Conservation (phyloP, 176 grass and related monocot species). For the Aechmea fasciata region DNA sequence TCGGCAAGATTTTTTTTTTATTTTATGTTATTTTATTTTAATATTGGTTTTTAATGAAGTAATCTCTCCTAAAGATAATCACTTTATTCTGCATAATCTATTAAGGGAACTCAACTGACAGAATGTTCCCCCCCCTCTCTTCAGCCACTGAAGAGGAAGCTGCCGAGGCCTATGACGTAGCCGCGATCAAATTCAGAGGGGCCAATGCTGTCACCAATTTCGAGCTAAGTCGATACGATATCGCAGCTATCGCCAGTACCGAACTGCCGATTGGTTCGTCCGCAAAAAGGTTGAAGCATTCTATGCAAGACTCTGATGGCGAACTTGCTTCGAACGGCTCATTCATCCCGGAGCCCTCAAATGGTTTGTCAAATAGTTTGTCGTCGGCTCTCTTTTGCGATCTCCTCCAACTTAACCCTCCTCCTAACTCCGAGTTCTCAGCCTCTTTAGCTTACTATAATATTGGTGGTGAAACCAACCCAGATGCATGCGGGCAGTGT, state of each 20-base stretch:
- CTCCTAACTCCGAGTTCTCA: conserved; percentile 7
- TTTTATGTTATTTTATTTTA: no score
- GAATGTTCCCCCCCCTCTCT: neutral
- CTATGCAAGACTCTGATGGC: neutral
- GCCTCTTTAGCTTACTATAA: conserved; percentile 29
- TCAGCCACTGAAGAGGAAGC: conserved; percentile 85
- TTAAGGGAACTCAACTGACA: no score
- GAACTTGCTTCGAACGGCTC: neutral
- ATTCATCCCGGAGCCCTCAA: conserved; percentile 14
- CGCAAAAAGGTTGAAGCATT: conserved; percentile 20
- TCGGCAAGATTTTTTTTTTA: no score
- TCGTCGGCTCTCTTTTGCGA: conserved; percentile 23
- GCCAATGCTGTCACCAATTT: conserved; percentile 84
- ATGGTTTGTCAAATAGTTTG: conserved; percentile 6
- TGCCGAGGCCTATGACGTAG: conserved; percentile 87
- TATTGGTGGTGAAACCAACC: conserved; percentile 16
- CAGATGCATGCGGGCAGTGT: conserved; percentile 12
- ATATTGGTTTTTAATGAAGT: no score
- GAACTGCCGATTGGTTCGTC: conserved; percentile 55
- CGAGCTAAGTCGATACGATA: conserved; percentile 63
- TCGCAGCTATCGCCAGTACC: conserved; percentile 47
- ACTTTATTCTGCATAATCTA: no score
- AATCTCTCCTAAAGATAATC: no score
- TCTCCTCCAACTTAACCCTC: conserved; percentile 27
- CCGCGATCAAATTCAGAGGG: conserved; percentile 87